Percentiles rank a stretch among this genome's conserved stretches.
phyloP scores from a whole-genome alignment of 495 filamentous ascomycete genomes.

The Penicillium mononematosum region DNA sequence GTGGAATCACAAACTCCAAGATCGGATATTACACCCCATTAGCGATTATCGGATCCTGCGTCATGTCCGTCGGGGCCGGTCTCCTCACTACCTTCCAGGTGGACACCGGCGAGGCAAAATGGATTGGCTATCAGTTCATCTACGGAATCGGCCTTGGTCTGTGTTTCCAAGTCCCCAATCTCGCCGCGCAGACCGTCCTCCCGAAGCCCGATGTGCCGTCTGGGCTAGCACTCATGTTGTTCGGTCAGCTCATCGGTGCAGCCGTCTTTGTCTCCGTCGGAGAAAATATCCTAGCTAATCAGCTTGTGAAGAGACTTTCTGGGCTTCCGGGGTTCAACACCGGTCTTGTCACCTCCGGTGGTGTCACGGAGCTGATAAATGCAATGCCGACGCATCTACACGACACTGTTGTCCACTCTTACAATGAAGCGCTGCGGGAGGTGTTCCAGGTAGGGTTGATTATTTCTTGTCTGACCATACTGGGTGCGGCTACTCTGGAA shows the following conservation, averaged over 20 bases:
- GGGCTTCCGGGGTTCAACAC: neutral
- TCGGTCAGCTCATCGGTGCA: neutral
- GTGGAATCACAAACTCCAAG: neutral
- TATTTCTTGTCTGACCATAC: neutral
- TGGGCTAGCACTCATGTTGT: neutral
- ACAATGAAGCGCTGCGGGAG: neutral
- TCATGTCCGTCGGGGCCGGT: neutral
- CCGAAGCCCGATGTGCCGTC: neutral
- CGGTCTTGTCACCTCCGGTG: neutral
- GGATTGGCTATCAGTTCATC: neutral
- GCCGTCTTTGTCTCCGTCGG: neutral
- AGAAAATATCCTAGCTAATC: neutral
- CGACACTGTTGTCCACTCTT: neutral
- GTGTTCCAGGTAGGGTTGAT: neutral
- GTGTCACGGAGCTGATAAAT: neutral
- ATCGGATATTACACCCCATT: neutral
- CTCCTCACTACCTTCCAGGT: neutral
- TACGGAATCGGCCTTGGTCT: neutral
- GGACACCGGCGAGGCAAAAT: neutral
- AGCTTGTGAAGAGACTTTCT: neutral
- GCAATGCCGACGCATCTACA: neutral
- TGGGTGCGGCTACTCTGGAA: neutral
- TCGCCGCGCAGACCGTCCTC: neutral
- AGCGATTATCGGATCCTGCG: neutral
- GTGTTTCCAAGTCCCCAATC: neutral